Evolutionary conservation across 495 filamentous ascomycete genomes (phyloP).

Genomic region (Trichoderma virens): DNA sequence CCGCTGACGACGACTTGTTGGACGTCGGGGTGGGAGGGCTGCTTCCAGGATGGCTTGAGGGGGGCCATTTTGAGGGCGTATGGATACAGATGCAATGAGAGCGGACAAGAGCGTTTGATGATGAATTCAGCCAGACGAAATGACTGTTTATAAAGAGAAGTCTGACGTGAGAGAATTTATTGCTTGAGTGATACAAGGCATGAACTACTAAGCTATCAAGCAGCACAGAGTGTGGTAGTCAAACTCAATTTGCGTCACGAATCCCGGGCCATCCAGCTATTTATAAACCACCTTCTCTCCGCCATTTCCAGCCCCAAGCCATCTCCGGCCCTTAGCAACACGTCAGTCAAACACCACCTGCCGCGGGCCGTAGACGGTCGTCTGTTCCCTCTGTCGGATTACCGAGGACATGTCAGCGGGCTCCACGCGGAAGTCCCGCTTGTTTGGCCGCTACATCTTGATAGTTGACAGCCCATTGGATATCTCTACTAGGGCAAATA

Average conservation of each 20-base stretch:
- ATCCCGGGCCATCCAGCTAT: not conserved
- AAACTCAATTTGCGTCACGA: not conserved
- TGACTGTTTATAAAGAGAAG: not conserved
- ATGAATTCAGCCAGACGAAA: not conserved
- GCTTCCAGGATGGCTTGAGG: slow-evolving; percentile 42
- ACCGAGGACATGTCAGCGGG: slow-evolving; percentile 1
- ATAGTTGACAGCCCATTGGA: too few species aligned
- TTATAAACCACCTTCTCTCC: not conserved
- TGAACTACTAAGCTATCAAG: not conserved
- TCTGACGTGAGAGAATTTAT: too few species aligned
- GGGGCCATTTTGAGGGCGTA: slow-evolving; percentile 30
- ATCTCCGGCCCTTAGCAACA: not conserved
- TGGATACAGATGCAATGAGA: not conserved
- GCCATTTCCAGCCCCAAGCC: not conserved
- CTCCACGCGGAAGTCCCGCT: not conserved
- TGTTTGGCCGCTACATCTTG: not conserved
- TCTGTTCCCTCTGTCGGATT: not conserved
- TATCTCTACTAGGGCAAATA: not conserved
- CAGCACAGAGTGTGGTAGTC: not conserved
- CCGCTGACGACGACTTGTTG: slow-evolving; percentile 42
- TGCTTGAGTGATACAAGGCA: not conserved
- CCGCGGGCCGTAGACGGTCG: not conserved
- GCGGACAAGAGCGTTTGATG: not conserved
- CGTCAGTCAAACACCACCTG: not conserved
- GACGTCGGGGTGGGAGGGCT: slow-evolving; percentile 45